Percentiles rank a stretch among this genome's conserved stretches.
These are phyloP conservation scores for Crithidia bombi DNA, from an alignment of 208 protist species.

Conservation along the genomic window DNA sequence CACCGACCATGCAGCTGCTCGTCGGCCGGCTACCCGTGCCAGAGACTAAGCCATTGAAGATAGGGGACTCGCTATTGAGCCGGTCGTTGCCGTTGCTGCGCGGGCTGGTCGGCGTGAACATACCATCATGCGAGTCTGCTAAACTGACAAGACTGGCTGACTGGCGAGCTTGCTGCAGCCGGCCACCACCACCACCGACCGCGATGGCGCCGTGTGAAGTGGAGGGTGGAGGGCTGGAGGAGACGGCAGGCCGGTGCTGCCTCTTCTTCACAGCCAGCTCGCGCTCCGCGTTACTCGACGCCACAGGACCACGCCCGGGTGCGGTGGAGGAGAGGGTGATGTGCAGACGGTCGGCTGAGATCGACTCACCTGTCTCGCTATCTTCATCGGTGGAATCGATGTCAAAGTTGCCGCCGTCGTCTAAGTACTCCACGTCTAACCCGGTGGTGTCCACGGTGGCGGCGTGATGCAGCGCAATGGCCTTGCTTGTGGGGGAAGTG, in stretches of 20 bases:
- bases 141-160: slow-evolving; percentile 9
- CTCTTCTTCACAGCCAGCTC: background rate
- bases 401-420: slow-evolving; percentile 14
- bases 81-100: slow-evolving; percentile 2
- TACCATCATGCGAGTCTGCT: slow-evolving; percentile 1
- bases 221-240: background rate
- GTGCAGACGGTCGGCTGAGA: background rate
- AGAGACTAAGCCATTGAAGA: slow-evolving; percentile 12
- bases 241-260: background rate
- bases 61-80: slow-evolving; percentile 5
- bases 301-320: background rate
- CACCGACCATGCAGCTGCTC: slow-evolving; percentile 7
- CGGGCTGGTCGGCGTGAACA: background rate
- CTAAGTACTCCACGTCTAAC: slow-evolving; percentile 3
- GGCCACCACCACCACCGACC: background rate
- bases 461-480: background rate
- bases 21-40: slow-evolving; percentile 1
- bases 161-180: background rate
- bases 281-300: background rate
- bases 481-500: background rate
- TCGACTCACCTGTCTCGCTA: background rate
- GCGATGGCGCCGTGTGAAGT: background rate
- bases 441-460: background rate
- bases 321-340: background rate
- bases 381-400: slow-evolving; percentile 16